A percentile compares a stretch with the other conserved stretches of the same genome.
These are phyloP conservation scores for Primulina tabacum DNA, from an alignment of 257 asterid genomes.

Conservation along the genomic window DNA sequence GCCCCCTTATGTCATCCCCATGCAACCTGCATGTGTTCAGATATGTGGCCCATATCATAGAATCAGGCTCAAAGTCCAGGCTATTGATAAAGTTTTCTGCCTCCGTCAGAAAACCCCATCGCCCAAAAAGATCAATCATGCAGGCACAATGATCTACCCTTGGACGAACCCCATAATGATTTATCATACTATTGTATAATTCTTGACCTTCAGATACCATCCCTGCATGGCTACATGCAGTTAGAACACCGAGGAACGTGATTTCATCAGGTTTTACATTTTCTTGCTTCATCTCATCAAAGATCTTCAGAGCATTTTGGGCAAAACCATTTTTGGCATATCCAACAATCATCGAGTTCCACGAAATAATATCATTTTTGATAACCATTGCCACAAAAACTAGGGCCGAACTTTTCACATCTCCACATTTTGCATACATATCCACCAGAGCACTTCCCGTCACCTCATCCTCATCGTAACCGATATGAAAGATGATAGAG, in stretches of 20 bases:
- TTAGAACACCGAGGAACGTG: constrained; percentile 84
- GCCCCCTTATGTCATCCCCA: constrained; percentile 75
- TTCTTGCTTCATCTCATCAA: constrained; percentile 63
- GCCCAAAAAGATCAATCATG: constrained; percentile 82
- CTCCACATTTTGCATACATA: constrained; percentile 98
- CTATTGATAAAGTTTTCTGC: constrained; percentile 68
- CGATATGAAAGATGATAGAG: constrained; percentile 53
- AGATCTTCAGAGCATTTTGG: constrained; percentile 58
- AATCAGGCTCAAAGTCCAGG: constrained; percentile 55
- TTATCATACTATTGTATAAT: constrained; percentile 50
- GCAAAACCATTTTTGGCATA: constrained; percentile 49
- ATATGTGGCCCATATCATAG: constrained; percentile 81
- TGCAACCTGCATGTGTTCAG: constrained; percentile 86
- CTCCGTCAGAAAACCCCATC: constrained; percentile 79
- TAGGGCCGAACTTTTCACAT: constrained; percentile 54
- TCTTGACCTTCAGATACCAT: constrained; percentile 69
- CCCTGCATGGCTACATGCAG: constrained; percentile 93
- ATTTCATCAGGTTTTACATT: constrained; percentile 65
- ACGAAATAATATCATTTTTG: constrained; percentile 51
- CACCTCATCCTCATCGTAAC: constrained; percentile 68
- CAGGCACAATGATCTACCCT: constrained; percentile 80
- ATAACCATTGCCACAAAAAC: constrained; percentile 61
- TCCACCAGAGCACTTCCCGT: constrained; percentile 77
- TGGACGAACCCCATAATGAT: constrained; percentile 49
- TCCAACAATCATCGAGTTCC: constrained; percentile 94